Evolutionary conservation across 768 basidiomycete species (phyloP).

Genomic region (Amanita fuliginea): DNA sequence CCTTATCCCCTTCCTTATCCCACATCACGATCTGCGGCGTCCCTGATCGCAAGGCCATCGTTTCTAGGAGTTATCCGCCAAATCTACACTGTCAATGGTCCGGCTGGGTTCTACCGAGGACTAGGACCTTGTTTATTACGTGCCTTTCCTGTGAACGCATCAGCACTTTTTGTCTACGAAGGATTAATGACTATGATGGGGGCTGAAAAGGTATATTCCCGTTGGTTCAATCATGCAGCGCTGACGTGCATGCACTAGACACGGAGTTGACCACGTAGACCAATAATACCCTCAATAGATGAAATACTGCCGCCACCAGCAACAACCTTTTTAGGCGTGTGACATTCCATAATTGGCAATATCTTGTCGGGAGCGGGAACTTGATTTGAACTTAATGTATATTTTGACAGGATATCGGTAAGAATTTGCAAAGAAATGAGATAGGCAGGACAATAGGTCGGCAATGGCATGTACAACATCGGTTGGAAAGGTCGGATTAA

Average conservation of each 20-base stretch:
- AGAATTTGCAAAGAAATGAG: neutral
- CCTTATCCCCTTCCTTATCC: conserved; percentile 37
- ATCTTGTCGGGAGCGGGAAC: neutral
- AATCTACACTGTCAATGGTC: conserved; percentile 43
- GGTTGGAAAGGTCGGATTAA: neutral
- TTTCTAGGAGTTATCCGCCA: conserved; percentile 38
- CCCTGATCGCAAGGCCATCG: conserved; percentile 26
- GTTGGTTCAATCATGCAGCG: conserved; percentile 17
- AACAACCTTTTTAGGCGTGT: conserved; percentile 19
- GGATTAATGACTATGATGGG: conserved; percentile 53
- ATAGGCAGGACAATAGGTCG: neutral
- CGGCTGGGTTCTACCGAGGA: conserved; percentile 53
- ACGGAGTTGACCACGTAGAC: conserved; percentile 6
- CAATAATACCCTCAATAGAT: neutral
- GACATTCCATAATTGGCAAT: conserved; percentile 17
- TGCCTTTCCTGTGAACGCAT: conserved; percentile 73
- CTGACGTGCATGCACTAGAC: conserved; percentile 5
- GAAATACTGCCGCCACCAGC: neutral
- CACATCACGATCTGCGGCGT: conserved; percentile 14
- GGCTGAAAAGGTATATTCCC: conserved; percentile 46
- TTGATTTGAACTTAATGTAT: neutral
- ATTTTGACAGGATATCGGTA: neutral
- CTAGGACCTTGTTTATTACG: conserved; percentile 56
- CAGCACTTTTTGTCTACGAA: conserved; percentile 72
- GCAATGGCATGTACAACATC: neutral